A percentile compares a stretch with the other conserved stretches of the same genome.
These are phyloP conservation scores for Heliocybe sulcata DNA, from an alignment of 1,284 basidiomycete genomes.

Conservation along the genomic window DNA sequence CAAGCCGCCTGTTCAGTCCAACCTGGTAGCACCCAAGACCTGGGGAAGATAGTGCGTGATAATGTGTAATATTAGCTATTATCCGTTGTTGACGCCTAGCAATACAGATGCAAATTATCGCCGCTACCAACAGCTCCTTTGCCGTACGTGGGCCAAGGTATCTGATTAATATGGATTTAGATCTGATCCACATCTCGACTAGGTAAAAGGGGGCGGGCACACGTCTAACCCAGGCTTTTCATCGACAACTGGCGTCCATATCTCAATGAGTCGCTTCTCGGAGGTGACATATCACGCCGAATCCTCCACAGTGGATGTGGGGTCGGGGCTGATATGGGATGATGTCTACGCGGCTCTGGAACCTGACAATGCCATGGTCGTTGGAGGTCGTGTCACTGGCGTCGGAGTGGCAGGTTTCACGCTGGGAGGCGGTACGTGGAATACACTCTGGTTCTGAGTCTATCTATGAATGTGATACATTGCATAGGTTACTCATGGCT, in stretches of 20 bases:
- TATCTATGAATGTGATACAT: constrained; percentile 10
- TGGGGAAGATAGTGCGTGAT: constrained; percentile 7
- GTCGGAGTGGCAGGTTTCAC: constrained; percentile 3
- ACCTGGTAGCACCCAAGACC: constrained; percentile 7
- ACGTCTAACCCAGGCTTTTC: constrained; percentile 38
- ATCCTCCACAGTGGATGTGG: background rate
- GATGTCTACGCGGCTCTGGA: background rate
- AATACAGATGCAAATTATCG: constrained; percentile 39
- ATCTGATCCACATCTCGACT: background rate
- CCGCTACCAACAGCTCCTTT: constrained; percentile 26
- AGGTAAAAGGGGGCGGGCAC: constrained; percentile 47
- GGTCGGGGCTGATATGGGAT: background rate
- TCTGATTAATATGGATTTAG: background rate
- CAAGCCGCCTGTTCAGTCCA: constrained; percentile 8
- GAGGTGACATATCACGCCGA: background rate
- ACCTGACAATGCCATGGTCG: background rate
- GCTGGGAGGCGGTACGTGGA: background rate
- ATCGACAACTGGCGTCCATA: constrained; percentile 2
- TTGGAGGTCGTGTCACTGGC: constrained; percentile 1
- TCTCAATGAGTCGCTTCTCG: background rate
- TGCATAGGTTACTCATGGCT: background rate
- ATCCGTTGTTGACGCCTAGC: background rate
- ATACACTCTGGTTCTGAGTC: too few relatives aligned
- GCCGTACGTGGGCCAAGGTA: constrained; percentile 20
- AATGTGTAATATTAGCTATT: background rate